Conservation (phyloP, 495 filamentous ascomycete species). For the Rostrohypoxylon terebratum region DNA sequence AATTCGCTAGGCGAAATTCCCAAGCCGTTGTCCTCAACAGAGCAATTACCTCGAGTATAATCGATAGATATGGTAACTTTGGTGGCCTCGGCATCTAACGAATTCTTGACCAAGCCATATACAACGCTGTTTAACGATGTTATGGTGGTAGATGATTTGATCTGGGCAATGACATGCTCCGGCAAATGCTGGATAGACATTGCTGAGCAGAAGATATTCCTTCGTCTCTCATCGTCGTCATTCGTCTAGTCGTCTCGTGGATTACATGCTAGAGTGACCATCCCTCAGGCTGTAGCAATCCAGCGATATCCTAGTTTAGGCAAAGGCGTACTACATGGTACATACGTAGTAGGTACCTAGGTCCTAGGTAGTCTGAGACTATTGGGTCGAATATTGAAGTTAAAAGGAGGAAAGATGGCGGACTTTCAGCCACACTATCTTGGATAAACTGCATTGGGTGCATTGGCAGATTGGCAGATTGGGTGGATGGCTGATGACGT, state of each 20-base stretch:
- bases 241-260: not conserved
- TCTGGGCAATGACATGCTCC: slow-evolving; percentile 79
- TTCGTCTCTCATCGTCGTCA: slow-evolving; percentile 28
- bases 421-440: not conserved
- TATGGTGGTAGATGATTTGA: slow-evolving; percentile 86
- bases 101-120: slow-evolving; percentile 82
- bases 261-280: not conserved
- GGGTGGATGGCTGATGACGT: slow-evolving; percentile 21
- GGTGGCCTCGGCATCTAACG: slow-evolving; percentile 81
- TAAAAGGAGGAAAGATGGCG: not conserved
- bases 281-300: too few species aligned
- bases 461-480: too few species aligned
- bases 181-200: slow-evolving; percentile 80
- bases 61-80: slow-evolving; percentile 80
- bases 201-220: slow-evolving; percentile 28
- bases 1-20: slow-evolving; percentile 84
- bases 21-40: slow-evolving; percentile 87
- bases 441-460: not conserved
- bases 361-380: not conserved
- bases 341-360: too few species aligned
- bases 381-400: slow-evolving; percentile 4
- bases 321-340: too few species aligned
- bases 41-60: slow-evolving; percentile 79
- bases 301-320: not conserved
- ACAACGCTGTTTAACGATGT: slow-evolving; percentile 79